These are phyloP conservation scores for Strobilomyces dryophilus DNA, from an alignment of 768 basidiomycete species.

Conservation along the genomic window DNA sequence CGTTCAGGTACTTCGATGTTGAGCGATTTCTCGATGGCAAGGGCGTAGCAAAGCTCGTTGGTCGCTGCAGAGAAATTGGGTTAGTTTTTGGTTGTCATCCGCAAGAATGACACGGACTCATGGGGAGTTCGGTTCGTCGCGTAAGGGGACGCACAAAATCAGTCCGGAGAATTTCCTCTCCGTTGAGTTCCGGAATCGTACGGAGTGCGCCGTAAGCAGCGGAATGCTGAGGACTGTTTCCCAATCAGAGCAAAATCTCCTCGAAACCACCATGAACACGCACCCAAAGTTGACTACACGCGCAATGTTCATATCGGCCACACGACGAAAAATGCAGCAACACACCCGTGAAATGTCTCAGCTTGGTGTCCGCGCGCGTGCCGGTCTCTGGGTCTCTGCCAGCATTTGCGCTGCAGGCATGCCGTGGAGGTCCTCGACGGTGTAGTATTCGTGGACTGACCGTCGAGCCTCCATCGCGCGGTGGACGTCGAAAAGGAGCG, in stretches of 20 bases:
- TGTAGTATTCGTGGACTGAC: slow-evolving; percentile 49
- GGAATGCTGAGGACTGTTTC: slow-evolving; percentile 83
- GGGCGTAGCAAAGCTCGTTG: slow-evolving; percentile 94
- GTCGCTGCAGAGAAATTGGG: slow-evolving; percentile 65
- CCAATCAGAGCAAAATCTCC: not conserved
- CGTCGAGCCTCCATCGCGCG: slow-evolving; percentile 19
- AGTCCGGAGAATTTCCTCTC: slow-evolving; percentile 87
- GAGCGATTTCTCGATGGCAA: slow-evolving; percentile 96
- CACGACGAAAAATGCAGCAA: slow-evolving; percentile 7
- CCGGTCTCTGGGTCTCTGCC: slow-evolving; percentile 69
- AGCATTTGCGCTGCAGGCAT: slow-evolving; percentile 78
- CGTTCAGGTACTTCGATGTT: slow-evolving; percentile 96
- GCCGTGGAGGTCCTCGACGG: slow-evolving; percentile 82
- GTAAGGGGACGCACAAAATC: slow-evolving; percentile 56
- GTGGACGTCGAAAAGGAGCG: slow-evolving; percentile 26
- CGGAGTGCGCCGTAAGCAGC: slow-evolving; percentile 98
- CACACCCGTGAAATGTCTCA: slow-evolving; percentile 92
- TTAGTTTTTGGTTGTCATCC: not conserved
- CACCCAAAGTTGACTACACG: slow-evolving; percentile 86
- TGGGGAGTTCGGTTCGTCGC: slow-evolving; percentile 37
- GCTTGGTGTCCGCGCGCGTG: slow-evolving; percentile 65
- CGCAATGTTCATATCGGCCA: slow-evolving; percentile 7
- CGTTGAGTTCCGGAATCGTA: slow-evolving; percentile 95
- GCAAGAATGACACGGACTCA: slow-evolving; percentile 62
- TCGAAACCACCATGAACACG: slow-evolving; percentile 13